phyloP scores from a whole-genome alignment of 2,329 filamentous ascomycete species.

The Arthrocladium fulminans region DNA sequence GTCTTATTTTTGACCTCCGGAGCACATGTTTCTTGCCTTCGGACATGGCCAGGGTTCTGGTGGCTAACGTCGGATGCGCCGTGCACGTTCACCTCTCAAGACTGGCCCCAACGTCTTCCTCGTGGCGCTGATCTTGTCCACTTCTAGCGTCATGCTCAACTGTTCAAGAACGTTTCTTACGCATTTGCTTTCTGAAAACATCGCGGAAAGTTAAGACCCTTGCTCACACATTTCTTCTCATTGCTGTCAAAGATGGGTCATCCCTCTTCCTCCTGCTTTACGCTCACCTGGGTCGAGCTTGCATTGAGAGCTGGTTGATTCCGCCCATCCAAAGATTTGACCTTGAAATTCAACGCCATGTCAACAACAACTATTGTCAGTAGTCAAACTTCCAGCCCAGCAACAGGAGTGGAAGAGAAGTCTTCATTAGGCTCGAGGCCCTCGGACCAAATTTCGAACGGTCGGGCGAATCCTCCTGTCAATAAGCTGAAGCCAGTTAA shows the following conservation, averaged over 20 bases:
- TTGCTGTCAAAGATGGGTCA: neutral
- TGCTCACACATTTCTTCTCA: neutral
- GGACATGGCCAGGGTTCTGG: neutral
- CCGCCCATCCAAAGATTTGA: neutral
- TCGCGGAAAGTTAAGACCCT: neutral
- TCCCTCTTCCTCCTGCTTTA: neutral
- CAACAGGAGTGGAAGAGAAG: neutral
- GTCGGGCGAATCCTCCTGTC: neutral
- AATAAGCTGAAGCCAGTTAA: conserved; percentile 4
- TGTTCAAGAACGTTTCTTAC: conserved; percentile 3
- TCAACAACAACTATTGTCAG: neutral
- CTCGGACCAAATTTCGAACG: neutral
- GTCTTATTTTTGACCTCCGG: neutral
- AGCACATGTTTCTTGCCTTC: neutral
- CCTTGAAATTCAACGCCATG: too few relatives aligned
- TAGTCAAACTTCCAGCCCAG: neutral
- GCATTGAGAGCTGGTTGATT: conserved; percentile 3
- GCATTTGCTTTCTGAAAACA: neutral
- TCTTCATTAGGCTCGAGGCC: neutral
- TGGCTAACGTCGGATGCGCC: neutral
- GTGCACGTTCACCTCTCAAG: neutral
- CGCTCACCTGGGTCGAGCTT: neutral
- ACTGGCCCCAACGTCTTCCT: conserved; percentile 5
- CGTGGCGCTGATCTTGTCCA: conserved; percentile 2
- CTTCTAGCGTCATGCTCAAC: conserved; percentile 8